Base-by-base conservation (phyloP, 345 rosid genomes). In the Syzygium jambos region DNA sequence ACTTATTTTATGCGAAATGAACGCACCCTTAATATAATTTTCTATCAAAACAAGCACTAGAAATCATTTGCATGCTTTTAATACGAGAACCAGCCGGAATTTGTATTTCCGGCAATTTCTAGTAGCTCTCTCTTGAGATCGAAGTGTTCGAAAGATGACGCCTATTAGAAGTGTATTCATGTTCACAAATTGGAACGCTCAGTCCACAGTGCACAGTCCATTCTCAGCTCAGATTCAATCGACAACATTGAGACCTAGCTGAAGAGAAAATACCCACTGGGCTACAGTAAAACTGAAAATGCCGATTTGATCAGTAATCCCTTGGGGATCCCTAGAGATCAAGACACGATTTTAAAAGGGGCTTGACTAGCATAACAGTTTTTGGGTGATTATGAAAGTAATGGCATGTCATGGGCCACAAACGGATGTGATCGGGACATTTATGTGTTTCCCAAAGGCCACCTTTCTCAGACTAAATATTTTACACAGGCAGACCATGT, bases 161-260 rank as follows among this genome's bases (percentile, higher is more conserved):
- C 68, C 9, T 61, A n/a, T 61, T 43, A 43, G 46, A 61, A 13
- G 68, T 52, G 4, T 52, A 52, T 13, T 52, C 54, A 14, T 52
- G 17, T 27, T 61, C 34, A 61, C 34, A 27, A n/a, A 61, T 61
- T 61, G 29, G 9, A 61, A 61, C 9, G 6, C 68, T 61, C 27
- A 13, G 68, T 61, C 2, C 9, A n/a, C 0, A 5, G 19, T 12
- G 61, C 61, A 61, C 0, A 13, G 0, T 61, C 17, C n/a, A n/a
- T 30, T 61, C 1, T 65, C 77, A 65, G 11, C 46, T 68, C 13
- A 34, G 2, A 68, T 30, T 68, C 78, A 68, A 17, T 68, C 46
- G 23, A 16, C 12, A 9, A 16, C 30, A 30, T 34, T 34, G 10
- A 68, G 46, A 10, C 23, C 46, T 21, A 8, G 11, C 46, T 68